phyloP scores from a whole-genome alignment of 1,284 basidiomycete genomes.

The Pseudozyma thailandica region DNA sequence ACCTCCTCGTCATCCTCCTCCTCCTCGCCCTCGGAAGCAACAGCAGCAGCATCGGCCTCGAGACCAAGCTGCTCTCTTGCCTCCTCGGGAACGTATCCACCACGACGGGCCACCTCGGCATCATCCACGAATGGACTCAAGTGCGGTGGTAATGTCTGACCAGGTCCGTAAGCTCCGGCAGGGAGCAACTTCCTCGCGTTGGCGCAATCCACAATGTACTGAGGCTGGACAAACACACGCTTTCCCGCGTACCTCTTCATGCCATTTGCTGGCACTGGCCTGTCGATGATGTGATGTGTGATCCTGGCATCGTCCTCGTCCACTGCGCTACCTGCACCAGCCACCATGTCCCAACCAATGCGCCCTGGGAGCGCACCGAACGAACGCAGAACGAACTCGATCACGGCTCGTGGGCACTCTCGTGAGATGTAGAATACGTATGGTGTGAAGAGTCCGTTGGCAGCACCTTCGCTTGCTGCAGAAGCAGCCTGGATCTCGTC shows the following conservation, averaged over 20 bases:
- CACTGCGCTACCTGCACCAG: conserved; percentile 84
- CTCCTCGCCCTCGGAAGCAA: conserved; percentile 69
- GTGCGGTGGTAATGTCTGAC: conserved; percentile 89
- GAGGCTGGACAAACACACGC: conserved; percentile 92
- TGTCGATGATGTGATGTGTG: conserved; percentile 95
- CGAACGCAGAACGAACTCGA: conserved; percentile 93
- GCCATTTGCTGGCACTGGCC: conserved; percentile 73
- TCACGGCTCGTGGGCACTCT: conserved; percentile 88
- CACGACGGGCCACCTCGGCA: conserved; percentile 71
- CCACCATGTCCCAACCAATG: conserved; percentile 83
- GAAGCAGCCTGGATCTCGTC: conserved; percentile 72
- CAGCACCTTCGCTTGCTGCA: conserved; percentile 36
- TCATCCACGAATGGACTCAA: conserved; percentile 92
- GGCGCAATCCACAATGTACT: conserved; percentile 97
- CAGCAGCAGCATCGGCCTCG: conserved; percentile 73
- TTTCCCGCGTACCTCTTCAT: conserved; percentile 68
- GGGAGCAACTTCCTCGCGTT: conserved; percentile 86
- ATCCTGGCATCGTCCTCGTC: conserved; percentile 76
- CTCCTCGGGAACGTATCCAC: conserved; percentile 70
- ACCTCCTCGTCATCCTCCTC: conserved; percentile 53
- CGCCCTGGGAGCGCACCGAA: conserved; percentile 79
- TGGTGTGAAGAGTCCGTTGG: conserved; percentile 76
- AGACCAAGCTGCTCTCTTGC: conserved; percentile 70
- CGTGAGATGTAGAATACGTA: conserved; percentile 95
- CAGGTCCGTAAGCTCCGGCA: conserved; percentile 87